Conservation (phyloP, 2,329 filamentous ascomycete genomes). For the Emericellopsis cladophorae region DNA sequence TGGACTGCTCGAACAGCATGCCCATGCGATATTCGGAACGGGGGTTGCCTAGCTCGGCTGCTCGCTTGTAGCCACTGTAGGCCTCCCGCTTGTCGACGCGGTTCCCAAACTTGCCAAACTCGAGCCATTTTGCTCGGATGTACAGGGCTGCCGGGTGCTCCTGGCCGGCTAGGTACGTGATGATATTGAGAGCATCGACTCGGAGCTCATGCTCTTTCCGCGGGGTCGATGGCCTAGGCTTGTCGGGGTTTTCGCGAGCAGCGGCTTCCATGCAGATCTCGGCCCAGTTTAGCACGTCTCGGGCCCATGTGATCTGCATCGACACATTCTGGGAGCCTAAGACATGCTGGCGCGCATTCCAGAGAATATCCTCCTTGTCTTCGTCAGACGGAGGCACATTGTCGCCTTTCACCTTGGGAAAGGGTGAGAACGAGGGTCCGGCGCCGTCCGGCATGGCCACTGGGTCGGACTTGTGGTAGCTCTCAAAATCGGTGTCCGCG, state of each 20-base stretch:
- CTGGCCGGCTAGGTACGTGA: slow-evolving; percentile 80
- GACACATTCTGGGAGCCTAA: slow-evolving; percentile 89
- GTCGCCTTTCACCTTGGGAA: slow-evolving; percentile 74
- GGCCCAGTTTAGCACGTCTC: slow-evolving; percentile 80
- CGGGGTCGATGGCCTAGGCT: slow-evolving; percentile 61
- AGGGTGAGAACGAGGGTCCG: slow-evolving; percentile 76
- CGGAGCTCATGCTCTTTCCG: slow-evolving; percentile 80
- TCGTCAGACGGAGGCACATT: slow-evolving; percentile 91
- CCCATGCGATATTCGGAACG: slow-evolving; percentile 93
- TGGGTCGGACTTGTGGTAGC: slow-evolving; percentile 24
- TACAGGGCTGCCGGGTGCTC: slow-evolving; percentile 90
- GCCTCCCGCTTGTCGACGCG: slow-evolving; percentile 91
- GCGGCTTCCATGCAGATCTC: slow-evolving; percentile 73
- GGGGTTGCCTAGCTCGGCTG: slow-evolving; percentile 76
- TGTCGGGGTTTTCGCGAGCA: slow-evolving; percentile 43
- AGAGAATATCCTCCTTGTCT: slow-evolving; percentile 81
- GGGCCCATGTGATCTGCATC: slow-evolving; percentile 94
- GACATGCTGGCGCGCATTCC: slow-evolving; percentile 71
- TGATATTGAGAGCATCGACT: slow-evolving; percentile 81
- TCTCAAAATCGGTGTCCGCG: slow-evolving; percentile 22
- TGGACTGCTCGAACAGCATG: slow-evolving; percentile 94
- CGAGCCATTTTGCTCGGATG: slow-evolving; percentile 90
- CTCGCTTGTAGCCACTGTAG: slow-evolving; percentile 71
- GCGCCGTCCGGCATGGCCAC: slow-evolving; percentile 33
- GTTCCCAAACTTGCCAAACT: slow-evolving; percentile 92